Conservation (phyloP, 1,284 basidiomycete species). For the Malassezia pachydermatis region DNA sequence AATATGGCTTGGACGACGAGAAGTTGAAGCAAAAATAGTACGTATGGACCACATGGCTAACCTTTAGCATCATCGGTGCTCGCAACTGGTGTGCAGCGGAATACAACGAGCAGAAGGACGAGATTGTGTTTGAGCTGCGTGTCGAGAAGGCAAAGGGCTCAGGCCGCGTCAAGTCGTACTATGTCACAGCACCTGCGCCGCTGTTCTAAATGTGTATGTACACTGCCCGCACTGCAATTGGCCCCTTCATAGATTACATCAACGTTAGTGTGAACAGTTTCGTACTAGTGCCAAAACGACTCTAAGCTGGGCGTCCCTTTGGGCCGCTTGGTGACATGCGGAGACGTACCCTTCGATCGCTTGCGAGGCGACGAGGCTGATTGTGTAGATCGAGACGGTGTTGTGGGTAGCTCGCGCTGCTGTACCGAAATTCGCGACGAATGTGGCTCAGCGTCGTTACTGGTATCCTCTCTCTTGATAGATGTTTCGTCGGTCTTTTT, state of each 20-base stretch:
- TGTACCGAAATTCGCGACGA: too few species aligned
- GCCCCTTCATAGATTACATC: background rate
- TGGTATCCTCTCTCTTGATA: background rate
- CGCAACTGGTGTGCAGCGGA: slow-evolving; percentile 80
- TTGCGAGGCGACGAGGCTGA: too few species aligned
- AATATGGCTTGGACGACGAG: slow-evolving; percentile 65
- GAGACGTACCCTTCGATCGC: too few species aligned
- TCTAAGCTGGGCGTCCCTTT: slow-evolving; percentile 8
- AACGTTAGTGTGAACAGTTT: too few species aligned
- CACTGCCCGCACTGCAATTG: background rate
- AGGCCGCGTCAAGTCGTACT: slow-evolving; percentile 37
- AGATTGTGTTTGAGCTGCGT: slow-evolving; percentile 73
- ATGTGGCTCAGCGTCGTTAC: too few species aligned
- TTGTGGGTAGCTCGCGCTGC: too few species aligned
- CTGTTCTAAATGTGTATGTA: slow-evolving; percentile 8
- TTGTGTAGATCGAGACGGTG: too few species aligned
- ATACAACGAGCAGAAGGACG: slow-evolving; percentile 57
- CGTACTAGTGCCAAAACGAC: slow-evolving; percentile 1
- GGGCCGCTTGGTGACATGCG: background rate
- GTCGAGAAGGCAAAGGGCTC: slow-evolving; percentile 56
- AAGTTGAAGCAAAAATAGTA: slow-evolving; percentile 55
- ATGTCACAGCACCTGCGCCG: slow-evolving; percentile 34
- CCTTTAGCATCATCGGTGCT: slow-evolving; percentile 61
- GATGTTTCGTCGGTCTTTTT: background rate
- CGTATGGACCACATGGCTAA: slow-evolving; percentile 8